Evolutionary conservation across 2,329 filamentous ascomycete genomes (phyloP), one percentile per base, ranked within the genome.

Genomic region (Fusarium poae): DNA sequence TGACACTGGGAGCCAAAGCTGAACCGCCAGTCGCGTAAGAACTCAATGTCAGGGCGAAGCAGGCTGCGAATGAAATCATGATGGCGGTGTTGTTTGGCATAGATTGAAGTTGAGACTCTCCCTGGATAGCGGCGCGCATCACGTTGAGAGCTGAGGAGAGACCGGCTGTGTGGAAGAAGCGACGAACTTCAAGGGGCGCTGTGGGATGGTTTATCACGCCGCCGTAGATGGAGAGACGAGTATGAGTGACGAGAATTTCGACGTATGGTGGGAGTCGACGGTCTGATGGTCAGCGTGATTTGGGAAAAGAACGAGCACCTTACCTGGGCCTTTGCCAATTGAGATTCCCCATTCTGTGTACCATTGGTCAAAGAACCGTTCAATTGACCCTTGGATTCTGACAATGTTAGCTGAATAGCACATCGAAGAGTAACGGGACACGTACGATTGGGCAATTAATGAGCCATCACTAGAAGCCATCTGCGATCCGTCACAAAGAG

Each of bases 81-180:
- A 92, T 91, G 57, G 90, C 87, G 0, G 91, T 92, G 70, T 93
- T 93, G 77, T 93, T 93, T 0, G 91, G 91, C 90, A 93, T 93
- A 0, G 90, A 92, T 57, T 88, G 88, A 0, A 93, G 82, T 64
- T 90, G 86, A 0, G 84, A 81, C 74, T 93, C 91, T 34, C 90
- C 90, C 76, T 92, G 90, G 8, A 92, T 91, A 0, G 90, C 90
- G 3, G 89, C 89, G 23, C 91, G 87, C 82, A 93, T 86, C 6
- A 93, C 91, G 60, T 92, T 92, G n/a, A 93, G 78, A 0, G 91
- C 89, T 0, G 90, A 91, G 0, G 90, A 91, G 1, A 93, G 83
- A 2, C 90, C 89, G 1, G 90, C 91, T 1, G 89, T 88, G 40
- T 90, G 88, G 77, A 93, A 93, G 76, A 91, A 92, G 32, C 89